phyloP scores from a whole-genome alignment of 306 rosid genomes.

The Lotus japonicus region DNA sequence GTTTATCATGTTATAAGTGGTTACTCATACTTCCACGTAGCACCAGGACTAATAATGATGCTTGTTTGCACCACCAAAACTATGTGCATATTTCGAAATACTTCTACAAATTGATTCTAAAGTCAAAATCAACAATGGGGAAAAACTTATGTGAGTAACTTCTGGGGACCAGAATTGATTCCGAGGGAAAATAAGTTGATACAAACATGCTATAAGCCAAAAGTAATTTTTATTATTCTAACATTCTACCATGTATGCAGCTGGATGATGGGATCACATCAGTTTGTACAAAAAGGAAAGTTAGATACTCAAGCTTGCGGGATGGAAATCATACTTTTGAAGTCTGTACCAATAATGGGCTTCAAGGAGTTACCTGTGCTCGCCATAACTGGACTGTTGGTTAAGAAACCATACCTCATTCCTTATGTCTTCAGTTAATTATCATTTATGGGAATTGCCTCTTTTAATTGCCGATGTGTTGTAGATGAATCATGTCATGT shows the following conservation, averaged over 20 bases:
- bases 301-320: constrained; percentile 47
- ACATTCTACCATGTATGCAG: constrained; percentile 36
- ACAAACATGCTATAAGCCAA: neutral
- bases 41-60: neutral
- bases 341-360: constrained; percentile 56
- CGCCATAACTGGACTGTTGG: constrained; percentile 77
- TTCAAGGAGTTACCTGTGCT: constrained; percentile 53
- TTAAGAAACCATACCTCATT: constrained; percentile 34
- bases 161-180: too few relatives aligned
- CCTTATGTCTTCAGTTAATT: neutral
- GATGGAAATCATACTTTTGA: constrained; percentile 77
- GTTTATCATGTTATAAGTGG: neutral
- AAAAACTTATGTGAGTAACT: too few relatives aligned
- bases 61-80: too few relatives aligned
- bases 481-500: neutral
- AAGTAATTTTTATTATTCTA: constrained; percentile 6
- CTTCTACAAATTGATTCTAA: too few relatives aligned
- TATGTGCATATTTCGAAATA: too few relatives aligned
- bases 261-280: constrained; percentile 53
- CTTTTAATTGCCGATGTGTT: neutral
- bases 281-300: constrained; percentile 41
- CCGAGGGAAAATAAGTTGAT: too few relatives aligned
- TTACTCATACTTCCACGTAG: neutral
- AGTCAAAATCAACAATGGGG: too few relatives aligned
- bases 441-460: neutral